Conservation (phyloP, 345 rosid genomes). For the Brassica cretica region DNA sequence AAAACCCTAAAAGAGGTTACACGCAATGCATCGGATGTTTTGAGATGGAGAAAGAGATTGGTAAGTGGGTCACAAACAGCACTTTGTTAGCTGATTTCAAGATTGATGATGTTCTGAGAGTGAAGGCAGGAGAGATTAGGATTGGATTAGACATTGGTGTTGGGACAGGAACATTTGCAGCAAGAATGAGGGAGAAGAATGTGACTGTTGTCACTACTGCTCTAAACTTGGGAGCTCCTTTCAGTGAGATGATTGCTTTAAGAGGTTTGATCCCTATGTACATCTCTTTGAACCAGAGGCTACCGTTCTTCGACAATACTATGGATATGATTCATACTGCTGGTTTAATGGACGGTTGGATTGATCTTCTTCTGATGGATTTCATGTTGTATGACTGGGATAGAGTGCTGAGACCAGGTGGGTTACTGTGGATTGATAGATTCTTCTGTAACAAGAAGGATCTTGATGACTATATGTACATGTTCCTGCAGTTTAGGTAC, state of each 20-base stretch:
- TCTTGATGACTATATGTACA: slow-evolving; percentile 84
- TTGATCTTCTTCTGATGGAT: slow-evolving; percentile 71
- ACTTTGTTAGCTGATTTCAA: slow-evolving; percentile 54
- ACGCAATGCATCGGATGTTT: slow-evolving; percentile 78
- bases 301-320: slow-evolving; percentile 85
- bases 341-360: slow-evolving; percentile 85
- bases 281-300: slow-evolving; percentile 73
- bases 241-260: slow-evolving; percentile 79
- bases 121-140: slow-evolving; percentile 65
- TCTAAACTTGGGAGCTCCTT: slow-evolving; percentile 83
- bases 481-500: slow-evolving; percentile 86
- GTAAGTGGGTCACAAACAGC: slow-evolving; percentile 61
- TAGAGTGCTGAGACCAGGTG: slow-evolving; percentile 78
- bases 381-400: slow-evolving; percentile 89
- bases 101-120: slow-evolving; percentile 58
- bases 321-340: slow-evolving; percentile 80
- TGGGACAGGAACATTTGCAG: slow-evolving; percentile 87
- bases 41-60: slow-evolving; percentile 83
- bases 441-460: slow-evolving; percentile 75
- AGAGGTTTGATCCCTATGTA: slow-evolving; percentile 78
- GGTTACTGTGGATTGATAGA: slow-evolving; percentile 79
- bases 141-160: slow-evolving; percentile 71
- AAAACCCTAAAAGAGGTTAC: slow-evolving; percentile 66
- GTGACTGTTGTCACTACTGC: slow-evolving; percentile 77
- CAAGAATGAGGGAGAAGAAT: slow-evolving; percentile 79